Evolutionary conservation across 2,329 filamentous ascomycete species (phyloP).

Genomic region (Emergomyces africanus): DNA sequence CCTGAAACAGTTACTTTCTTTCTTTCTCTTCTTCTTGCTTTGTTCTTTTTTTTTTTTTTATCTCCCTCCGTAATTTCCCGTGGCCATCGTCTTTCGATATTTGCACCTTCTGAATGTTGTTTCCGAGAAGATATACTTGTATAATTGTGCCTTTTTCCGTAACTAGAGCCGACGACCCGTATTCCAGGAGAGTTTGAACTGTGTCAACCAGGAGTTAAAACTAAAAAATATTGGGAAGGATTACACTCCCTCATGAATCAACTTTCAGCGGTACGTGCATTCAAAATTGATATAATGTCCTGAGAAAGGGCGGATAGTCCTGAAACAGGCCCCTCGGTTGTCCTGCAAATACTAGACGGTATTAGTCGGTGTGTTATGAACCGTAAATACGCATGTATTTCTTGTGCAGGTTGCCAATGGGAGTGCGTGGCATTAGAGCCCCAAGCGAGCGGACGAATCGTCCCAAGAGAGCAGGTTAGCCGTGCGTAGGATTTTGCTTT

Average conservation of each 20-base stretch:
- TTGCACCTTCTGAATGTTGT: neutral
- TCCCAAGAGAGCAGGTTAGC: neutral
- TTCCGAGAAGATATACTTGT: neutral
- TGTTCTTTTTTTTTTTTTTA: no score
- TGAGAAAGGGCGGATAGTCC: no score
- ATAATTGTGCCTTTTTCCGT: no score
- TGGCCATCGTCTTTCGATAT: neutral
- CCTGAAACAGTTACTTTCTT: no score
- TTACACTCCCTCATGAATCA: neutral
- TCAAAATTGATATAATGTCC: no score
- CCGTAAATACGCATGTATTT: neutral
- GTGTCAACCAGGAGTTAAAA: neutral
- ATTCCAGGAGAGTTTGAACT: neutral
- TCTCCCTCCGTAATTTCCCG: neutral
- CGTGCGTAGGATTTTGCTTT: neutral
- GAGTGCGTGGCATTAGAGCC: neutral
- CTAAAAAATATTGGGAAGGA: neutral
- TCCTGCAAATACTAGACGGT: neutral
- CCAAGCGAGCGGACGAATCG: neutral
- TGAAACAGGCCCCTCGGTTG: no score
- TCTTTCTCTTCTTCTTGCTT: no score
- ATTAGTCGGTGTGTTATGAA: neutral
- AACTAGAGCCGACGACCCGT: neutral
- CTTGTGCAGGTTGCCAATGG: neutral
- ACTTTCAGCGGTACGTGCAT: no score